Evolutionary conservation across 257 asterid genomes (phyloP).

Genomic region (Salvia splendens): DNA sequence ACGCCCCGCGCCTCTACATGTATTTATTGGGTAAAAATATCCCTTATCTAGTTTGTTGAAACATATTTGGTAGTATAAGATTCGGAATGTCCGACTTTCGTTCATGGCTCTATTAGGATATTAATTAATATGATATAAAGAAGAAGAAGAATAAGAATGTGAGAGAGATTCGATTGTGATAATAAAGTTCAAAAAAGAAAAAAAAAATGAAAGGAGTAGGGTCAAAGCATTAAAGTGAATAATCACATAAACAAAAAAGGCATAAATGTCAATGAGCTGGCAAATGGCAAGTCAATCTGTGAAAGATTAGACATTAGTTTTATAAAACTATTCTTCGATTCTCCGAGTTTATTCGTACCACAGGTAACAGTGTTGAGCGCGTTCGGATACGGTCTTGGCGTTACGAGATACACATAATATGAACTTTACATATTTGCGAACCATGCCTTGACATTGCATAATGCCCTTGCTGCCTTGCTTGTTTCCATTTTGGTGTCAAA

Average conservation of each 20-base stretch:
- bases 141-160: background rate
- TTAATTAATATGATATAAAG: background rate
- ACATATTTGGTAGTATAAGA: background rate
- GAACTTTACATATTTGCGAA: no score
- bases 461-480: no score
- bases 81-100: background rate
- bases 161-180: constrained; percentile 19
- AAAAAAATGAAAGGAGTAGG: background rate
- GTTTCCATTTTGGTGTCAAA: no score
- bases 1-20: no score
- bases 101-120: background rate
- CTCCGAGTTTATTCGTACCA: no score
- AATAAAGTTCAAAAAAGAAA: background rate
- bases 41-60: background rate
- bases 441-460: no score
- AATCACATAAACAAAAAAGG: background rate
- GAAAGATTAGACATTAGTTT: no score
- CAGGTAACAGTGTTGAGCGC: no score
- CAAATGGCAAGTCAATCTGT: background rate
- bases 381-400: no score
- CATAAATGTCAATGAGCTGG: background rate
- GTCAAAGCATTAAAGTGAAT: background rate
- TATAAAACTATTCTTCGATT: no score
- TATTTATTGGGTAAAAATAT: no score
- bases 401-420: no score